These are phyloP conservation scores for Rusavskia elegans DNA, from an alignment of 495 filamentous ascomycete genomes.

Conservation along the genomic window DNA sequence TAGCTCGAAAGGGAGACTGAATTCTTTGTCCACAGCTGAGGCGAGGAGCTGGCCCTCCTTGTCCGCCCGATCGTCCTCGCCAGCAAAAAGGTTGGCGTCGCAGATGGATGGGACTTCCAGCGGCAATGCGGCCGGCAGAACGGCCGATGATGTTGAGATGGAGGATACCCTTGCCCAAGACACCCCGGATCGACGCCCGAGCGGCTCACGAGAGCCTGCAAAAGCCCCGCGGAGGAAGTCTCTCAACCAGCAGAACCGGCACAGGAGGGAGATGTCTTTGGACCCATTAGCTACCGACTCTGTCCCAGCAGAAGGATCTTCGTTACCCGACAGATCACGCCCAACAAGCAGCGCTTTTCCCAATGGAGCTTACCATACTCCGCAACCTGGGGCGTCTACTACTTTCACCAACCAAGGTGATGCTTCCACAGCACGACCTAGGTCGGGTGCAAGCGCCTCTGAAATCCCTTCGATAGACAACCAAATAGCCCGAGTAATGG, in stretches of 20 bases:
- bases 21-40: constrained; percentile 4
- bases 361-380: not conserved
- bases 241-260: constrained; percentile 4
- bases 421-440: constrained; percentile 4
- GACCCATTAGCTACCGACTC: constrained; percentile 16
- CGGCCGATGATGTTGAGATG: constrained; percentile 9
- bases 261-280: constrained; percentile 16
- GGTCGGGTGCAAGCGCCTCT: constrained; percentile 7
- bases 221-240: not conserved
- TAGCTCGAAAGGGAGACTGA: constrained; percentile 3
- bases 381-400: constrained; percentile 5
- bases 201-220: not conserved
- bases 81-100: constrained; percentile 16
- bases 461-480: constrained; percentile 51
- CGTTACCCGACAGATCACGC: constrained; percentile 2
- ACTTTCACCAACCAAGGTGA: constrained; percentile 8
- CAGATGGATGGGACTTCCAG: constrained; percentile 8
- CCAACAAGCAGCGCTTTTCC: not conserved
- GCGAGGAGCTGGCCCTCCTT: constrained; percentile 2
- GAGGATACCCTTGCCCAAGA: constrained; percentile 3
- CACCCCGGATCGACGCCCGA: not conserved
- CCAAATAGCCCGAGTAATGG: constrained; percentile 56
- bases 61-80: constrained; percentile 12
- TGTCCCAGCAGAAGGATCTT: not conserved
- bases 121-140: not conserved